Percentiles rank a stretch among this genome's conserved stretches.
Conservation (phyloP, 2,329 filamentous ascomycete species). For the Verticillium dahliae region DNA sequence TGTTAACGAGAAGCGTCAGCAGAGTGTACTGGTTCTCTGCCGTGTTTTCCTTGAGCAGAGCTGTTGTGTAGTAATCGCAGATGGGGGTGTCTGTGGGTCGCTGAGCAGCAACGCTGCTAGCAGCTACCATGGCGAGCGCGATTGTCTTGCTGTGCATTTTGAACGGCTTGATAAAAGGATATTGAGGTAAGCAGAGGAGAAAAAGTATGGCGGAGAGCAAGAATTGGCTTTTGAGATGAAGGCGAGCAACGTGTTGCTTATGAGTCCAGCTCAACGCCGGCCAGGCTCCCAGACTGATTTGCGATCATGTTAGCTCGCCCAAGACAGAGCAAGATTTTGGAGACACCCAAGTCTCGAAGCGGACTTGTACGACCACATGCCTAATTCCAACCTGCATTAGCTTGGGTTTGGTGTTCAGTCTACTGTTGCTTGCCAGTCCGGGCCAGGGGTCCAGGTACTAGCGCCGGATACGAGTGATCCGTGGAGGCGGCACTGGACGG, state of each 20-base stretch:
- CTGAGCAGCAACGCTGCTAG: conserved; percentile 28
- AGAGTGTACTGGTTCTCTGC: conserved; percentile 50
- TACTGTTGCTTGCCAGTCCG: neutral
- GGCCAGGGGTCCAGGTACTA: neutral
- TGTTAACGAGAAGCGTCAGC: conserved; percentile 53
- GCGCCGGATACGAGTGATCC: neutral
- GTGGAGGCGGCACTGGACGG: neutral
- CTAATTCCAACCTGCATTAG: neutral
- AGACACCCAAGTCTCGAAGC: neutral
- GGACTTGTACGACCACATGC: neutral
- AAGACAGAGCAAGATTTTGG: neutral
- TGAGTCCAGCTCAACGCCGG: neutral
- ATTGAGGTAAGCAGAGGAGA: too few relatives aligned
- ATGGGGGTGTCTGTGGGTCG: conserved; percentile 43
- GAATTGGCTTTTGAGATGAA: rapidly evolving
- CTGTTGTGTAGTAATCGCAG: conserved; percentile 58
- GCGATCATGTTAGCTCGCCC: neutral
- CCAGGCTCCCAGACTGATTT: neutral
- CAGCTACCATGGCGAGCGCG: conserved; percentile 16
- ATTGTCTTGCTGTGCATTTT: conserved; percentile 20
- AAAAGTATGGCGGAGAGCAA: neutral
- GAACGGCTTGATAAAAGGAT: neutral
- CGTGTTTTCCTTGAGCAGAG: conserved; percentile 52
- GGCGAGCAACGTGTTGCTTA: neutral
- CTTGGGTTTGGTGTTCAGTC: neutral